Percentiles rank a stretch among this genome's conserved stretches.
Evolutionary conservation across 306 rosid species (phyloP).

Genomic region (Fagus crenata): DNA sequence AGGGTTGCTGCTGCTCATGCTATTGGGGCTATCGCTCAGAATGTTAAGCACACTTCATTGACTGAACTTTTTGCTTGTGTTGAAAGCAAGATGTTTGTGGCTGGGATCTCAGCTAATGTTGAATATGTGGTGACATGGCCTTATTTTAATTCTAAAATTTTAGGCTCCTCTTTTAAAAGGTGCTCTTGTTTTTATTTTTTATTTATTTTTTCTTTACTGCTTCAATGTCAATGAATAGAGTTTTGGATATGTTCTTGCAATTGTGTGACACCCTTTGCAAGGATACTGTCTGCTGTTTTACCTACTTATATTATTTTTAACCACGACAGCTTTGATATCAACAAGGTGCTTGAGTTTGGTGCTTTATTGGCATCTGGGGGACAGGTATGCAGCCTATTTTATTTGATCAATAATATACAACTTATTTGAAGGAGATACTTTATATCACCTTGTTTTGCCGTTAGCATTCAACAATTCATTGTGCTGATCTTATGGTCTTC

Average conservation of each 20-base stretch:
- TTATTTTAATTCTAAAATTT: constrained; percentile 56
- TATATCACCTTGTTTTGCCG: not conserved
- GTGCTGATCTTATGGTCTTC: not conserved
- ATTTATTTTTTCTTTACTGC: not conserved
- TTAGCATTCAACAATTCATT: not conserved
- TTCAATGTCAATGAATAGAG: not conserved
- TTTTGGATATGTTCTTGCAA: constrained; percentile 4
- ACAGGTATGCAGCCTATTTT: constrained; percentile 50
- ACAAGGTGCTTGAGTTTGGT: constrained; percentile 93
- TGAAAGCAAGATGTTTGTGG: constrained; percentile 64
- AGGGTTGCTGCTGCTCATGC: constrained; percentile 98
- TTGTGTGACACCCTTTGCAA: not conserved
- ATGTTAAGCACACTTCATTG: constrained; percentile 74
- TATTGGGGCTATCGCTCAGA: constrained; percentile 90
- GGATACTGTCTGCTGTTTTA: not conserved
- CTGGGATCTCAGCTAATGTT: constrained; percentile 57
- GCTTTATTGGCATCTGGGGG: constrained; percentile 94
- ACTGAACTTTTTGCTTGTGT: constrained; percentile 62
- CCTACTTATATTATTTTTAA: constrained; percentile 22
- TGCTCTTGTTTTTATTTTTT: constrained; percentile 23
- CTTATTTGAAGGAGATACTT: not conserved
- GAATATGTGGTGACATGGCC: constrained; percentile 72
- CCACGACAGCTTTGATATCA: constrained; percentile 73
- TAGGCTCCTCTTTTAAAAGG: constrained; percentile 74
- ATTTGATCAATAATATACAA: not conserved